Percentiles rank a stretch among this genome's conserved stretches.
phyloP scores from a whole-genome alignment of 192 early-diverging fungal species.

The Rhizoclosmatium globosum region DNA sequence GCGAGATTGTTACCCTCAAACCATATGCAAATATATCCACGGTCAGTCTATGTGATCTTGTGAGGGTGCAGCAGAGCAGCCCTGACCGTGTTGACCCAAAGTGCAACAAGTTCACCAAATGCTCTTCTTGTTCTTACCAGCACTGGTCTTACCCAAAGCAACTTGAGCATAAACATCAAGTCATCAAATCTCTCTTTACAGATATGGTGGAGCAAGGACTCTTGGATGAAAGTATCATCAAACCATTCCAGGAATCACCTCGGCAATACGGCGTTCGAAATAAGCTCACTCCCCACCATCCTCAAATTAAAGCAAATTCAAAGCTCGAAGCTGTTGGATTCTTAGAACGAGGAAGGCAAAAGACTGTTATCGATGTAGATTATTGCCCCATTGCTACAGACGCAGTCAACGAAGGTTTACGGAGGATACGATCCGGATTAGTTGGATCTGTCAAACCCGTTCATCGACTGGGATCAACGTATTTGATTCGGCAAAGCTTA shows the following conservation, averaged over 20 bases:
- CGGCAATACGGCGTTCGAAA: constrained; percentile 66
- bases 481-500: constrained; percentile 18
- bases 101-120: constrained; percentile 68
- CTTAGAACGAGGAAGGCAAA: constrained; percentile 59
- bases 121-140: constrained; percentile 72
- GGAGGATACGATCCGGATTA: constrained; percentile 38
- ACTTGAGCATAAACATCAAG: constrained; percentile 63
- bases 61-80: constrained; percentile 24
- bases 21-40: constrained; percentile 26
- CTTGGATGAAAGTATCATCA: constrained; percentile 43
- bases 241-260: constrained; percentile 60
- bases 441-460: background rate
- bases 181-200: constrained; percentile 62
- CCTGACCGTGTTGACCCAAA: constrained; percentile 48
- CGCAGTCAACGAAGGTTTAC: constrained; percentile 61
- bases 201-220: constrained; percentile 18
- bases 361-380: constrained; percentile 69
- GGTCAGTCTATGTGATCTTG: constrained; percentile 41
- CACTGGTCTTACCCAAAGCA: constrained; percentile 67
- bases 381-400: constrained; percentile 72
- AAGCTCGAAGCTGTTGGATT: constrained; percentile 68
- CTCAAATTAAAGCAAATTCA: background rate
- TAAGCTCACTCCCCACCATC: constrained; percentile 74
- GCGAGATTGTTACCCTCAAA: constrained; percentile 2
- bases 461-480: constrained; percentile 8